Evolutionary conservation across 441 rosid genomes (phyloP).

Genomic region (Populus hybrid): DNA sequence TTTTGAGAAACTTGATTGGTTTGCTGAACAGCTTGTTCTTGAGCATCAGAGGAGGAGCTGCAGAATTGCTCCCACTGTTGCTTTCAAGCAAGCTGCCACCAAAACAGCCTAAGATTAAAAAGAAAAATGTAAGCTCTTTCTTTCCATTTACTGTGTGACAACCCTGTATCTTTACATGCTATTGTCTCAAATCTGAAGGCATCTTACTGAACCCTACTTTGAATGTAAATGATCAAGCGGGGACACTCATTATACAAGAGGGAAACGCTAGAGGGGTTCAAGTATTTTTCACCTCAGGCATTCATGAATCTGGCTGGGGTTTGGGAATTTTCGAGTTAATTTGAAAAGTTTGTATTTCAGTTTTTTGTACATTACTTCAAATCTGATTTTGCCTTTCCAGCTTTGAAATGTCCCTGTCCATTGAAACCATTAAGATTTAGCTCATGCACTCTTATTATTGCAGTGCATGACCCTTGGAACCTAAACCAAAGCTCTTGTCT

Average conservation of each 20-base stretch:
- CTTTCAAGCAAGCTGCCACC: conserved; percentile 74
- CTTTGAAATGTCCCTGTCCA: conserved; percentile 12
- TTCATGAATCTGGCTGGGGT: not conserved
- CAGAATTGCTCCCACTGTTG: conserved; percentile 96
- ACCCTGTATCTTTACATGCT: not conserved
- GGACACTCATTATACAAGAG: conserved; percentile 8
- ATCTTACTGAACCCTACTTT: conserved; percentile 24
- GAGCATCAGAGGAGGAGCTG: conserved; percentile 94
- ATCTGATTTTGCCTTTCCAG: conserved; percentile 12
- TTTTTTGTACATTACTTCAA: conserved; percentile 7
- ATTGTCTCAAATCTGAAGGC: not conserved
- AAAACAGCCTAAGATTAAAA: conserved; percentile 31
- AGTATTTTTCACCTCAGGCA: not conserved
- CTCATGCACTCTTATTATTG: not conserved
- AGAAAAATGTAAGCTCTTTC: conserved; percentile 29
- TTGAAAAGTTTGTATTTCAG: not conserved
- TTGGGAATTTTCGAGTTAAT: not conserved
- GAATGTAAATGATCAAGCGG: conserved; percentile 20
- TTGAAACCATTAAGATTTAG: not conserved
- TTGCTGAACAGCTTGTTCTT: conserved; percentile 78
- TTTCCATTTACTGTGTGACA: not conserved
- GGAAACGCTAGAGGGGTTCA: not conserved
- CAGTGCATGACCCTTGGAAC: not conserved
- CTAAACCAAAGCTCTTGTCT: not conserved
- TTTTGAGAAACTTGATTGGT: conserved; percentile 81